A percentile compares a stretch with the other conserved stretches of the same genome.
These are phyloP conservation scores for Prosopis cineraria DNA, from an alignment of 306 rosid genomes.

Conservation along the genomic window DNA sequence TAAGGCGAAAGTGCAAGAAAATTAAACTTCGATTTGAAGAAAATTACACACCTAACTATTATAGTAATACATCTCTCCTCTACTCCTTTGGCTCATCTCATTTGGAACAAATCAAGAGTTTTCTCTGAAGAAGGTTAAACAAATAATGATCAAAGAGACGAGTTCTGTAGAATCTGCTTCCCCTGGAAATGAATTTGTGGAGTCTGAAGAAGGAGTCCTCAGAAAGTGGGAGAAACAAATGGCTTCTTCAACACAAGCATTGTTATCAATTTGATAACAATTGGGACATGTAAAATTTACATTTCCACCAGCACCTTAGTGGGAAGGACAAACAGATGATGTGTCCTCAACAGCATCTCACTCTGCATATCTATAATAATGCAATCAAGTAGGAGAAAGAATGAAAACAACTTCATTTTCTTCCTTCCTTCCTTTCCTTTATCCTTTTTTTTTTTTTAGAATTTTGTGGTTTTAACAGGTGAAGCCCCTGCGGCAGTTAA, in stretches of 20 bases:
- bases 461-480: conserved; percentile 60
- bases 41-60: conserved; percentile 24
- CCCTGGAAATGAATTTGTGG: conserved; percentile 29
- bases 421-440: conserved; percentile 43
- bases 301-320: conserved; percentile 49
- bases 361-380: conserved; percentile 46
- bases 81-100: background rate
- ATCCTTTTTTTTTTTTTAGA: background rate
- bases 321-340: conserved; percentile 47
- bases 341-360: conserved; percentile 52
- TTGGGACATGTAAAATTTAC: conserved; percentile 57
- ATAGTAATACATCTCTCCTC: conserved; percentile 32
- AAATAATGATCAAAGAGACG: background rate
- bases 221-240: conserved; percentile 6
- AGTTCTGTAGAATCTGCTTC: conserved; percentile 22
- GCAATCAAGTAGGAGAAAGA: conserved; percentile 56
- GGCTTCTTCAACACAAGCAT: conserved; percentile 30
- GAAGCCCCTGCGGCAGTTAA: conserved; percentile 65
- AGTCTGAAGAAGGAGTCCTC: background rate
- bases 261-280: conserved; percentile 51
- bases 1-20: background rate
- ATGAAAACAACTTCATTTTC: conserved; percentile 49
- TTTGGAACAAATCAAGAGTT: background rate
- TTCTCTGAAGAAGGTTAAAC: conserved; percentile 22
- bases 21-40: conserved; percentile 25